A percentile compares a stretch with the other conserved stretches of the same genome.
phyloP scores from a whole-genome alignment of 169 alveolate genomes.

The Besnoitia besnoiti region DNA sequence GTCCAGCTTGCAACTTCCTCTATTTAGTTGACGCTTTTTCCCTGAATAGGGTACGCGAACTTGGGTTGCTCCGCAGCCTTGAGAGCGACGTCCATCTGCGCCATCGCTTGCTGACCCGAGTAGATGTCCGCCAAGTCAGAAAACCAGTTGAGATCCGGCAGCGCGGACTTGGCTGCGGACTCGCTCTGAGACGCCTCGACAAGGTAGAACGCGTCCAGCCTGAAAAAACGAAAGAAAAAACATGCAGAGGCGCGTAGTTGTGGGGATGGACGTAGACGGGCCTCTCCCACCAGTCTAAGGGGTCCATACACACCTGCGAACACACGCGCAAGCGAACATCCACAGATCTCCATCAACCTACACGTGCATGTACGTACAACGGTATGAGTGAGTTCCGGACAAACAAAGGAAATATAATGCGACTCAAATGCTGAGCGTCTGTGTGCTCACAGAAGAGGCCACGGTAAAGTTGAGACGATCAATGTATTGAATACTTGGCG shows the following conservation, averaged over 20 bases:
- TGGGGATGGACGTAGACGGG: too few relatives aligned
- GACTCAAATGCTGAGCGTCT: too few relatives aligned
- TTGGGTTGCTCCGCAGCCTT: neutral
- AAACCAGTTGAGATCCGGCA: constrained; percentile 55
- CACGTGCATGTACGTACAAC: too few relatives aligned
- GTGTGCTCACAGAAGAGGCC: too few relatives aligned
- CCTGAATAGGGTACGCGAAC: constrained; percentile 27
- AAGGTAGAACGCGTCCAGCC: constrained; percentile 59
- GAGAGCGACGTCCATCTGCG: constrained; percentile 14
- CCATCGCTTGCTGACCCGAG: constrained; percentile 36
- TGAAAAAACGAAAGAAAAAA: constrained; percentile 13
- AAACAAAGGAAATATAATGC: too few relatives aligned
- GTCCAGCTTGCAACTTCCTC: too few relatives aligned
- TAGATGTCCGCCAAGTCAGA: constrained; percentile 38
- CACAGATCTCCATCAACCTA: neutral
- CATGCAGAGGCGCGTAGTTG: neutral
- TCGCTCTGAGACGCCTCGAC: constrained; percentile 57
- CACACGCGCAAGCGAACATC: neutral
- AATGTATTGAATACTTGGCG: too few relatives aligned
- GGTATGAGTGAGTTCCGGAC: too few relatives aligned
- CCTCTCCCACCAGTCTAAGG: neutral
- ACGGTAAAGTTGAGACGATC: too few relatives aligned
- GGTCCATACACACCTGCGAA: neutral
- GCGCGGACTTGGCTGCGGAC: constrained; percentile 56
- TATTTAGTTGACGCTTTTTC: neutral